A percentile compares a stretch with the other conserved stretches of the same genome.
Conservation (phyloP, 441 rosid species). For the Hura crepitans region DNA sequence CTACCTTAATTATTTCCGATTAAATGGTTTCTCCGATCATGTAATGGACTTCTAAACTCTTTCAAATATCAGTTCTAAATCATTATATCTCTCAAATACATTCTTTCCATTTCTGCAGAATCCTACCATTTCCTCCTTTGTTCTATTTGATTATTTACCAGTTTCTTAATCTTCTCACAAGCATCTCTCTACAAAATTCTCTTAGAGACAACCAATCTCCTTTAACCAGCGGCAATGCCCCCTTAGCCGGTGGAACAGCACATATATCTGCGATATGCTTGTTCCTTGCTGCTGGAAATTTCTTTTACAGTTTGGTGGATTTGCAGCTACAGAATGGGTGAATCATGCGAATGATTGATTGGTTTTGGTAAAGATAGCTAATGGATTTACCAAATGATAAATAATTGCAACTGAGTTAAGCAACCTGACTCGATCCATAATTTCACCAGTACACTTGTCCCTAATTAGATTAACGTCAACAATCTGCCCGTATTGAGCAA, state of each 20-base stretch:
- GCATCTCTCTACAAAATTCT: constrained; percentile 46
- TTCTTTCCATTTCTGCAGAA: not conserved
- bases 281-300: constrained; percentile 75
- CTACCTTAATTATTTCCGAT: not conserved
- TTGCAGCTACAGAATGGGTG: constrained; percentile 78
- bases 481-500: constrained; percentile 80
- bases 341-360: constrained; percentile 77
- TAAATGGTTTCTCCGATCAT: not conserved
- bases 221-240: constrained; percentile 26
- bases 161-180: constrained; percentile 64
- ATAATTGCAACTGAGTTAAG: no score
- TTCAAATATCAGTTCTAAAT: not conserved
- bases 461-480: constrained; percentile 88
- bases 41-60: not conserved
- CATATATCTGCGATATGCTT: constrained; percentile 70
- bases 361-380: constrained; percentile 71
- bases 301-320: constrained; percentile 72
- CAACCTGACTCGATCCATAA: no score
- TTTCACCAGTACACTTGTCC: constrained; percentile 88
- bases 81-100: not conserved
- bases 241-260: constrained; percentile 71
- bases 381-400: no score
- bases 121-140: constrained; percentile 55
- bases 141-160: no score
- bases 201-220: constrained; percentile 37